phyloP scores from a whole-genome alignment of 2,329 filamentous ascomycete genomes.

The Blastomyces emzantsi region DNA sequence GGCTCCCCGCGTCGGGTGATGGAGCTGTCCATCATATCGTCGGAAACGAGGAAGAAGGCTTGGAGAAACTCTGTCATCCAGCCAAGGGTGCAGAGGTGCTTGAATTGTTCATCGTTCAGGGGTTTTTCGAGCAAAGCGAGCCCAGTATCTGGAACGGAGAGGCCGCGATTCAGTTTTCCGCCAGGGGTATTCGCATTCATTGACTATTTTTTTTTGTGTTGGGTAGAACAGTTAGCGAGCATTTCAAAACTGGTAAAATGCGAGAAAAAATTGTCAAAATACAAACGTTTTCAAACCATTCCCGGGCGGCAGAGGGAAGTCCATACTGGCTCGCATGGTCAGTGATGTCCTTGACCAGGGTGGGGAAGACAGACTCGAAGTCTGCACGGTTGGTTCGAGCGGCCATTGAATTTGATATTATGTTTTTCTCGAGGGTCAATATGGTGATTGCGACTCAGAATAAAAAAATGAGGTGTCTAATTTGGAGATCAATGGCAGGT shows the following conservation, averaged over 20 bases:
- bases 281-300: slow-evolving; percentile 76
- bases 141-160: slow-evolving; percentile 49
- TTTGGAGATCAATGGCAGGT: slow-evolving; percentile 10
- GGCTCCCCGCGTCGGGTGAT: slow-evolving; percentile 90
- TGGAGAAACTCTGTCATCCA: slow-evolving; percentile 98
- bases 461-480: background rate
- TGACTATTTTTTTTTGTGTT: slow-evolving; percentile 45
- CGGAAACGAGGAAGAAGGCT: slow-evolving; percentile 96
- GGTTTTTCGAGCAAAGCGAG: slow-evolving; percentile 20
- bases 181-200: slow-evolving; percentile 80
- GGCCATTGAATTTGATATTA: slow-evolving; percentile 43
- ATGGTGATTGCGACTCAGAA: slow-evolving; percentile 2
- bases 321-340: slow-evolving; percentile 73
- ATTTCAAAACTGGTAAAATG: background rate
- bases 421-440: background rate
- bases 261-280: background rate
- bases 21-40: slow-evolving; percentile 97
- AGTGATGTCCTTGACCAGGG: slow-evolving; percentile 72
- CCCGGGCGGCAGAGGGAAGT: slow-evolving; percentile 66
- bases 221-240: background rate
- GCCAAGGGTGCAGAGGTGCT: slow-evolving; percentile 75
- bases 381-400: slow-evolving; percentile 61
- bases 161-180: slow-evolving; percentile 97
- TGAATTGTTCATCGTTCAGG: slow-evolving; percentile 63
- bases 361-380: slow-evolving; percentile 85